These are phyloP conservation scores for Paraphaeosphaeria sporulosa DNA, from an alignment of 2,329 filamentous ascomycete species.

Conservation along the genomic window DNA sequence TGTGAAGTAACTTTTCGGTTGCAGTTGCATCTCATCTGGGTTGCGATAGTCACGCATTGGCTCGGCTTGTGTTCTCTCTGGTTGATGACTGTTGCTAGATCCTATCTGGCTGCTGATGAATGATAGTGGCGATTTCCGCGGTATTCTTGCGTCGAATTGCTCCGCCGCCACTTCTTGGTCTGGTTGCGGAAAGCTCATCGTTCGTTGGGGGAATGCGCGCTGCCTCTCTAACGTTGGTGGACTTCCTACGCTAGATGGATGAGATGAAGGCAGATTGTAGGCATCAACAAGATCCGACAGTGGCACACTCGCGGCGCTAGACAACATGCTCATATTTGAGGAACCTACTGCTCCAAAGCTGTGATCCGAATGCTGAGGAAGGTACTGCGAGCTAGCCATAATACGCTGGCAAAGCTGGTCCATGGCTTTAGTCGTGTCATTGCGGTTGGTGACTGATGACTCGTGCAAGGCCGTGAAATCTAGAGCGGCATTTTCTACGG, in stretches of 20 bases:
- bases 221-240: background rate
- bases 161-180: background rate
- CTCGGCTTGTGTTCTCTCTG: background rate
- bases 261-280: background rate
- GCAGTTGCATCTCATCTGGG: background rate
- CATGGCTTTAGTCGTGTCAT: background rate
- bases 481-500: constrained; percentile 1
- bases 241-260: background rate
- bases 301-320: background rate
- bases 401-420: background rate
- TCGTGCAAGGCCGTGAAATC: background rate
- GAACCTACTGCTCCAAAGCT: background rate
- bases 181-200: background rate
- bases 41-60: background rate
- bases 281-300: constrained; percentile 1
- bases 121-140: background rate
- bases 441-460: background rate
- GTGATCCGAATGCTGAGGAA: background rate
- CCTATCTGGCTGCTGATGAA: background rate
- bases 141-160: background rate
- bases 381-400: background rate
- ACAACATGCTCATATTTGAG: background rate
- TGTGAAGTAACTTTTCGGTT: background rate
- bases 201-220: background rate
- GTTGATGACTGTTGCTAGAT: background rate